Evolutionary conservation across 768 basidiomycete genomes (phyloP), one percentile per base, ranked within the genome.

Genomic region (Calocera cornea): DNA sequence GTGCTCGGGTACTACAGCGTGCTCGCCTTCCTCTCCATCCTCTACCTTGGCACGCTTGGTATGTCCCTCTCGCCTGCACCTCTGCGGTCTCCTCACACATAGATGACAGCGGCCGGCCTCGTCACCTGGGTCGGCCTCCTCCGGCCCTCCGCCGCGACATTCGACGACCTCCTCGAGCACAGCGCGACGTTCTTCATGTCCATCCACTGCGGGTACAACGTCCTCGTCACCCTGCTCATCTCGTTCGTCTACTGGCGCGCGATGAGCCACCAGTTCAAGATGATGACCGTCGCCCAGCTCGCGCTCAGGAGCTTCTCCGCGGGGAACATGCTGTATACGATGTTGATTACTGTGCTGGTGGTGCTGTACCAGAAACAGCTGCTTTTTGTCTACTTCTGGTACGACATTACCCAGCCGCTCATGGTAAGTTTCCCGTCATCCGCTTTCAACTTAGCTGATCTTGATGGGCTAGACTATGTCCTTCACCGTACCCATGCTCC

Each of bases 111-210:
- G 24, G 54, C 54, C 11, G 54, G 54, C 27, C 14, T 60, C 54
- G 54, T 60, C 27, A 60, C 54, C 14, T 60, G 54, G 54, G 54
- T 60, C 54, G 54, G 54, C 31, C 31, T 60, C 5, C 31, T 60
- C 54, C 54, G 54, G 14, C 54, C 54, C 2, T 7, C 14, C 11
- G 54, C 54, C 2, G 54, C 54, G 22, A 60, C 54, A 31, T 60
- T 60, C 31, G 54, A 60, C 54, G 54, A 60, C 54, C 54, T 60
- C 14, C 54, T 60, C 5, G 54, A 60, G 54, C 54, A 60, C 14
- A 60, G 54, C 54, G 54, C 54, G 16, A 60, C 54, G 19, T 60
- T 60, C 54, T 60, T 60, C 54, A 60, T 60, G 54, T 60, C 54
- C 54, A 60, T 60, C 14, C 54, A 60, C 54, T 60, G 54, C 54